phyloP scores from a whole-genome alignment of 257 asterid species.

The Nicotiana sylvestris region DNA sequence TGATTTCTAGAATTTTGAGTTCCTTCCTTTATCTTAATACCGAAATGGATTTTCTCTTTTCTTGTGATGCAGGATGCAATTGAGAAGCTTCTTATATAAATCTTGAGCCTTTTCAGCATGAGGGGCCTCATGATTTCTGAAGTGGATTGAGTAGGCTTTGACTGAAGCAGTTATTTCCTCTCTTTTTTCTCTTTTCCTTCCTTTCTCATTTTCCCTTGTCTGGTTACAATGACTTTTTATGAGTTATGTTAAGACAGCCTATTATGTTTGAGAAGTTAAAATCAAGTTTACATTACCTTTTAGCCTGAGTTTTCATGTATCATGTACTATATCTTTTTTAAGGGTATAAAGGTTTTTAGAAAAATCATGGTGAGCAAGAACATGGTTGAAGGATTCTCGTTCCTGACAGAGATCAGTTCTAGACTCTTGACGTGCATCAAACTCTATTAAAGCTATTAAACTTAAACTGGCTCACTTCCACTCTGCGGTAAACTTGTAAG shows the following conservation, averaged over 20 bases:
- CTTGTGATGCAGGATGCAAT: slow-evolving; percentile 25
- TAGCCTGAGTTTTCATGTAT: not conserved
- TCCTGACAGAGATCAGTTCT: not conserved
- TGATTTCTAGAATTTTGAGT: not conserved
- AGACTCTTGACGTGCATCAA: not conserved
- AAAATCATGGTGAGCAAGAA: not conserved
- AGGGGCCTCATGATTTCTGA: slow-evolving; percentile 21
- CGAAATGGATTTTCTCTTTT: not conserved
- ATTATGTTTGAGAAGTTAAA: not conserved
- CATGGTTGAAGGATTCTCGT: not conserved
- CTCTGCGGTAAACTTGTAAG: no score
- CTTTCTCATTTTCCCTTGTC: not conserved
- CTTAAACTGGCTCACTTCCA: no score
- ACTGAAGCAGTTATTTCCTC: slow-evolving; percentile 4
- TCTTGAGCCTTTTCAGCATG: slow-evolving; percentile 15
- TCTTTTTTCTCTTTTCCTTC: no score
- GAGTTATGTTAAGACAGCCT: not conserved
- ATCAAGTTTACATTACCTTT: not conserved
- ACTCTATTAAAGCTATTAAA: not conserved
- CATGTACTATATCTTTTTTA: not conserved
- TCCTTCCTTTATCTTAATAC: not conserved
- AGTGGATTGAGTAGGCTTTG: slow-evolving; percentile 17
- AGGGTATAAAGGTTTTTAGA: not conserved
- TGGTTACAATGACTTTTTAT: not conserved
- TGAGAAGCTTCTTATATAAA: slow-evolving; percentile 28